Evolutionary conservation across 345 rosid genomes (phyloP).

Genomic region (Populus tremula): DNA sequence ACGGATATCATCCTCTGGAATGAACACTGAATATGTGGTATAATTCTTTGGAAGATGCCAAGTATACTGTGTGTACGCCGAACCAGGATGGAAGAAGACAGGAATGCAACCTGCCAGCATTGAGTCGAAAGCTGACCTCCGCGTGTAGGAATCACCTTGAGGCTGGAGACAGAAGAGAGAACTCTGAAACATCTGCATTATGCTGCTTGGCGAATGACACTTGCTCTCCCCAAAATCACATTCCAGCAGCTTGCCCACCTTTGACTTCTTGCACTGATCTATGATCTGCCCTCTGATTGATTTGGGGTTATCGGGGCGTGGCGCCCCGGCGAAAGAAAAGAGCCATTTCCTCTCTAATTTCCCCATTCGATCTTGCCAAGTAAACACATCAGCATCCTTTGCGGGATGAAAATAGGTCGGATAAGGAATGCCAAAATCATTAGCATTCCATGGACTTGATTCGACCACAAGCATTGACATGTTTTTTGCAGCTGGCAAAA

Average conservation of each 20-base stretch:
- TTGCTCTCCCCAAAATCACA: conserved; percentile 91
- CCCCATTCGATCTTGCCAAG: conserved; percentile 84
- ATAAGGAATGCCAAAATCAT: conserved; percentile 83
- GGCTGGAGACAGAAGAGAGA: conserved; percentile 84
- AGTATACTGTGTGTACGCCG: conserved; percentile 83
- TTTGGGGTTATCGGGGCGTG: conserved; percentile 64
- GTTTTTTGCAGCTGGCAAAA: conserved; percentile 77
- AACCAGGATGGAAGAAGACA: conserved; percentile 89
- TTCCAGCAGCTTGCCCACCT: conserved; percentile 63
- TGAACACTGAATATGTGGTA: conserved; percentile 79
- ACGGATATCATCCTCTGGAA: conserved; percentile 73
- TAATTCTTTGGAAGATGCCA: conserved; percentile 90
- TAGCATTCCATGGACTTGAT: conserved; percentile 92
- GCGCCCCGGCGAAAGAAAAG: conserved; percentile 94
- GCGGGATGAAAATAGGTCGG: conserved; percentile 92
- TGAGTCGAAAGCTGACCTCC: conserved; percentile 83
- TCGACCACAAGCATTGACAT: conserved; percentile 96
- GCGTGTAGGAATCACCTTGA: conserved; percentile 87
- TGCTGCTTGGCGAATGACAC: conserved; percentile 89
- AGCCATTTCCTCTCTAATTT: conserved; percentile 82
- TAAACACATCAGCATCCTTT: conserved; percentile 67
- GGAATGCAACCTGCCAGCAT: conserved; percentile 92
- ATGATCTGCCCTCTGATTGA: conserved; percentile 87
- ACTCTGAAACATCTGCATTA: conserved; percentile 84
- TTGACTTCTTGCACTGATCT: conserved; percentile 57